phyloP scores from a whole-genome alignment of 108 stramenopile species.

The Aurantiochytrium sp. region DNA sequence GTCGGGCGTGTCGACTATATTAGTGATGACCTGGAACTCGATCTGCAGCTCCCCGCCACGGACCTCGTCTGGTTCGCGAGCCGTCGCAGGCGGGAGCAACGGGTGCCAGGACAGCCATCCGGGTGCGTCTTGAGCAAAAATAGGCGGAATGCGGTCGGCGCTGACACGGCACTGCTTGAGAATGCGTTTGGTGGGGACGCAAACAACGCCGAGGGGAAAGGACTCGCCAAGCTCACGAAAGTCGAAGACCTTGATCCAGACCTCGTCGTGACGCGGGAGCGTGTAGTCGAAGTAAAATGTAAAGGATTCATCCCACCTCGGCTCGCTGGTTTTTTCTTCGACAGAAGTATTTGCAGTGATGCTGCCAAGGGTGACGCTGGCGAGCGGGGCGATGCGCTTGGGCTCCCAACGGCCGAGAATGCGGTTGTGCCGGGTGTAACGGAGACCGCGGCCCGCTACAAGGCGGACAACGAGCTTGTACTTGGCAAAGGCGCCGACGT shows the following conservation, averaged over 20 bases:
- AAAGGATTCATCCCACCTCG: not conserved
- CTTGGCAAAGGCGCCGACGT: not conserved
- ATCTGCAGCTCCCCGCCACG: not conserved
- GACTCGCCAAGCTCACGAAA: conserved; percentile 11
- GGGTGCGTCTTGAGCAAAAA: not conserved
- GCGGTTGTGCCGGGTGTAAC: not conserved
- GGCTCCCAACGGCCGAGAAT: not conserved
- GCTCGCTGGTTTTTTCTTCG: not conserved
- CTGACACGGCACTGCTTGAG: not conserved
- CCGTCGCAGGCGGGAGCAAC: not conserved
- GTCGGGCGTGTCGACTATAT: not conserved
- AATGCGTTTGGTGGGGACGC: not conserved
- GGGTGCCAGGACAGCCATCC: conserved; percentile 15
- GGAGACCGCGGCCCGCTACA: not conserved
- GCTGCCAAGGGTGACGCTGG: not conserved
- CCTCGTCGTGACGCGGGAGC: not conserved
- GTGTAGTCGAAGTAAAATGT: not conserved
- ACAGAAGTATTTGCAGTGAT: not conserved
- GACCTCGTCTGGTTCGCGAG: not conserved
- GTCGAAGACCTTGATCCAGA: conserved; percentile 18
- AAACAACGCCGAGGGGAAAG: not conserved
- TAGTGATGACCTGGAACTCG: conserved; percentile 1
- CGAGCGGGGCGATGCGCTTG: conserved; percentile 12
- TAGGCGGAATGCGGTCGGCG: not conserved
- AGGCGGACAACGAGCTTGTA: conserved; percentile 7